Percentiles rank a stretch among this genome's conserved stretches.
Evolutionary conservation across 106 monocot genomes (phyloP).

Genomic region (Dactylorhiza incarnata): DNA sequence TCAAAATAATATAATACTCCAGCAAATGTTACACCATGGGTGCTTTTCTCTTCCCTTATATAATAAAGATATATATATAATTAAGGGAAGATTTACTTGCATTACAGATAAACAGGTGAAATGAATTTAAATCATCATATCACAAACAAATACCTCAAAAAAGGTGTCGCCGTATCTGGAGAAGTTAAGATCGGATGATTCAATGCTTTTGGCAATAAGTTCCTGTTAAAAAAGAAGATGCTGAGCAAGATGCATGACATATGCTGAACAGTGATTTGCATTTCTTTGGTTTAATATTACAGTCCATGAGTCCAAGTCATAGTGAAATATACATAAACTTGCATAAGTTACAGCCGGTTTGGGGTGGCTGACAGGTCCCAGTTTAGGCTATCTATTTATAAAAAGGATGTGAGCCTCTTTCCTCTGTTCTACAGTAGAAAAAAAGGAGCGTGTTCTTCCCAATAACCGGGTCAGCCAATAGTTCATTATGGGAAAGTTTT

Average conservation of each 20-base stretch:
- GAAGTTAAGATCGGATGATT: conserved; percentile 94
- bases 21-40: too few species aligned
- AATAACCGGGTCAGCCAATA: too few species aligned
- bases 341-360: neutral
- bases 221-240: conserved; percentile 36
- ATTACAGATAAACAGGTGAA: neutral
- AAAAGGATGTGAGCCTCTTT: too few species aligned
- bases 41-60: too few species aligned
- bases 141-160: conserved; percentile 67
- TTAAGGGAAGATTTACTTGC: neutral
- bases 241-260: neutral
- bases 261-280: neutral
- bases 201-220: conserved; percentile 92
- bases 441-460: too few species aligned
- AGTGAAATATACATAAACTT: neutral
- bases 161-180: conserved; percentile 97
- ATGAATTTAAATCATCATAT: neutral
- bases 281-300: neutral
- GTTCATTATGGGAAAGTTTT: too few species aligned
- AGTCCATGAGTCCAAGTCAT: neutral
- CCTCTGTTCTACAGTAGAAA: too few species aligned
- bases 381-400: too few species aligned
- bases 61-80: neutral
- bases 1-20: neutral
- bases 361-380: too few species aligned